Evolutionary conservation across 2,329 filamentous ascomycete genomes (phyloP).

Genomic region (Sarocladium strictum): DNA sequence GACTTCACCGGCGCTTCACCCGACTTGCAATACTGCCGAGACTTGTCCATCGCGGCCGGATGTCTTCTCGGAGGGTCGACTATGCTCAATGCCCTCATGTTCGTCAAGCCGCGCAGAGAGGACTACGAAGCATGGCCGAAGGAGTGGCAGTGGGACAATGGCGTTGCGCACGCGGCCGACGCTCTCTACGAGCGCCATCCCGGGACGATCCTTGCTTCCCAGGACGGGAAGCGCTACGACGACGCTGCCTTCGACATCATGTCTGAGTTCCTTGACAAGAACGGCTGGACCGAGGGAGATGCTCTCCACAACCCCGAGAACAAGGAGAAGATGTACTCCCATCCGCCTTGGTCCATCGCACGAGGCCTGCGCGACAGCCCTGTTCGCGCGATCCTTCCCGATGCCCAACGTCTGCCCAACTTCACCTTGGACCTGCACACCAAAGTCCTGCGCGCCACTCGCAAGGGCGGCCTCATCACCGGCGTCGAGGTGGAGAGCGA

Average conservation of each 20-base stretch:
- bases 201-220: constrained; percentile 53
- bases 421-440: constrained; percentile 62
- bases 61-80: constrained; percentile 62
- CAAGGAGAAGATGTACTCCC: constrained; percentile 60
- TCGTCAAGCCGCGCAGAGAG: constrained; percentile 57
- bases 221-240: constrained; percentile 60
- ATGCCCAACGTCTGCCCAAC: constrained; percentile 51
- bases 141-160: constrained; percentile 57
- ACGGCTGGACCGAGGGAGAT: constrained; percentile 57
- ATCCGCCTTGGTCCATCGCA: constrained; percentile 61
- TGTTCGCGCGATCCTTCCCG: constrained; percentile 62
- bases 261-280: constrained; percentile 47
- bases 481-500: constrained; percentile 58
- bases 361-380: constrained; percentile 63
- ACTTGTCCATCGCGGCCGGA: constrained; percentile 33
- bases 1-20: neutral
- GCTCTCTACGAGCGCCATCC: constrained; percentile 52
- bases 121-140: constrained; percentile 65
- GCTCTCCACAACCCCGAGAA: constrained; percentile 51
- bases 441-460: constrained; percentile 57
- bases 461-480: constrained; percentile 54
- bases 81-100: constrained; percentile 63
- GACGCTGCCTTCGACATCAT: constrained; percentile 60
- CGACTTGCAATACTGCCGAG: constrained; percentile 15
- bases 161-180: constrained; percentile 50